phyloP scores from a whole-genome alignment of 306 rosid genomes.

The Argentina anserina region DNA sequence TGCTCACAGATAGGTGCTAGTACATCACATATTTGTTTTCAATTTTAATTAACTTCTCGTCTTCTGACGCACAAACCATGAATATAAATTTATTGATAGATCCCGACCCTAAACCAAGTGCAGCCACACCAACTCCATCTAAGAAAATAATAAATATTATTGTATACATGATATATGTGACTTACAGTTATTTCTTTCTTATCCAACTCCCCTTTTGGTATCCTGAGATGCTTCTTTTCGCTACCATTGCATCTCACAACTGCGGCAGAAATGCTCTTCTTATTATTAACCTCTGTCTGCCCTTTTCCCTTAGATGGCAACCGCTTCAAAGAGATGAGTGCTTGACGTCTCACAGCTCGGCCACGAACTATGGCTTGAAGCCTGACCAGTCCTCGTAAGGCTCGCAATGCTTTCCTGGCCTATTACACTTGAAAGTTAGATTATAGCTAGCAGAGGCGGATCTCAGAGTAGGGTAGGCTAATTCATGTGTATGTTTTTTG shows the following conservation, averaged over 20 bases:
- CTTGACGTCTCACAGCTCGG: slow-evolving; percentile 61
- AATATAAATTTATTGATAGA: neutral
- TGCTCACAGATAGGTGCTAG: neutral
- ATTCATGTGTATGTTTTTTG: too few species aligned
- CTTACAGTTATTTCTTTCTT: slow-evolving; percentile 44
- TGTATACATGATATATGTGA: neutral
- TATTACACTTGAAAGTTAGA: slow-evolving; percentile 29
- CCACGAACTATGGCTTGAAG: slow-evolving; percentile 88
- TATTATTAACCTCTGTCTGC: slow-evolving; percentile 26
- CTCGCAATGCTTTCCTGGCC: slow-evolving; percentile 88
- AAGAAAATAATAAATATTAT: too few species aligned
- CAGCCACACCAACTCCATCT: too few species aligned
- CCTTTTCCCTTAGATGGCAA: slow-evolving; percentile 25
- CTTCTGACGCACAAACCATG: neutral
- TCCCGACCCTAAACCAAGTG: too few species aligned
- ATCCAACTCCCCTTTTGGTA: slow-evolving; percentile 40
- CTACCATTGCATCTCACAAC: slow-evolving; percentile 20
- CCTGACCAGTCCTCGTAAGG: slow-evolving; percentile 73
- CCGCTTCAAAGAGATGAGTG: slow-evolving; percentile 26
- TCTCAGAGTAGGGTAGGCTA: too few species aligned
- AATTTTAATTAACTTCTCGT: neutral
- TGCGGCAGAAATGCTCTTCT: slow-evolving; percentile 20
- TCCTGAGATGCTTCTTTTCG: slow-evolving; percentile 25
- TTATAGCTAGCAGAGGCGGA: neutral
- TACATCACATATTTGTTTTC: neutral